Evolutionary conservation across 768 basidiomycete species (phyloP).

Genomic region (Brasilioporus rufonigricans): DNA sequence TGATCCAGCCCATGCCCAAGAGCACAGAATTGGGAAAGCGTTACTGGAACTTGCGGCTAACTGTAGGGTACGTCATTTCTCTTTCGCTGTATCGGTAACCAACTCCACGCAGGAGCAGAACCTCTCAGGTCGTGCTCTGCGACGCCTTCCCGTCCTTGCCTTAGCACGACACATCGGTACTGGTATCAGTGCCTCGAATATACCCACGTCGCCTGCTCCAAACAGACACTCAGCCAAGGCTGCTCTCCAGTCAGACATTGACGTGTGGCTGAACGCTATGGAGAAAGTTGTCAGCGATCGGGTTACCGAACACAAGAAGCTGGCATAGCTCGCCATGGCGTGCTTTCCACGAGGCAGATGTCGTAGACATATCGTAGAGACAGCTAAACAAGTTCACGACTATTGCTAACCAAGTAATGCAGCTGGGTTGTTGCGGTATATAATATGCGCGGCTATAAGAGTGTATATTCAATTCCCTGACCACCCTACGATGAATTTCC

Average conservation of each 20-base stretch:
- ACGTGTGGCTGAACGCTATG: slow-evolving; percentile 85
- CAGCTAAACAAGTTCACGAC: not conserved
- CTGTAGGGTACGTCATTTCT: slow-evolving; percentile 64
- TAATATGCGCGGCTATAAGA: not conserved
- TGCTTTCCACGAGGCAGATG: not conserved
- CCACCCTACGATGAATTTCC: slow-evolving; percentile 9
- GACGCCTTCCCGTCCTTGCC: slow-evolving; percentile 92
- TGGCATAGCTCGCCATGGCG: slow-evolving; percentile 29
- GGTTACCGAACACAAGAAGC: slow-evolving; percentile 47
- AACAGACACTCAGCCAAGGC: slow-evolving; percentile 6
- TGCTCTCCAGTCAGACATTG: slow-evolving; percentile 39
- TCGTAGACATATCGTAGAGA: not conserved
- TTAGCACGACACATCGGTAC: slow-evolving; percentile 78
- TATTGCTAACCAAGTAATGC: not conserved
- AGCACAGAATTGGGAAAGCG: slow-evolving; percentile 52
- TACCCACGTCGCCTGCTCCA: not conserved
- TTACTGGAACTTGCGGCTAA: slow-evolving; percentile 67
- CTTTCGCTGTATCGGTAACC: not conserved
- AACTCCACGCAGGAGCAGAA: slow-evolving; percentile 51
- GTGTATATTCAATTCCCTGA: slow-evolving; percentile 5
- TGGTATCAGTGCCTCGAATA: slow-evolving; percentile 31
- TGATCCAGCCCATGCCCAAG: slow-evolving; percentile 42
- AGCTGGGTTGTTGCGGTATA: not conserved
- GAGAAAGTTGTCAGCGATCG: slow-evolving; percentile 67
- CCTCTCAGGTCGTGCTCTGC: slow-evolving; percentile 91